Evolutionary conservation across 805 yeast species (phyloP), one percentile per base, ranked within the genome.

Genomic region (Starmerella powellii): DNA sequence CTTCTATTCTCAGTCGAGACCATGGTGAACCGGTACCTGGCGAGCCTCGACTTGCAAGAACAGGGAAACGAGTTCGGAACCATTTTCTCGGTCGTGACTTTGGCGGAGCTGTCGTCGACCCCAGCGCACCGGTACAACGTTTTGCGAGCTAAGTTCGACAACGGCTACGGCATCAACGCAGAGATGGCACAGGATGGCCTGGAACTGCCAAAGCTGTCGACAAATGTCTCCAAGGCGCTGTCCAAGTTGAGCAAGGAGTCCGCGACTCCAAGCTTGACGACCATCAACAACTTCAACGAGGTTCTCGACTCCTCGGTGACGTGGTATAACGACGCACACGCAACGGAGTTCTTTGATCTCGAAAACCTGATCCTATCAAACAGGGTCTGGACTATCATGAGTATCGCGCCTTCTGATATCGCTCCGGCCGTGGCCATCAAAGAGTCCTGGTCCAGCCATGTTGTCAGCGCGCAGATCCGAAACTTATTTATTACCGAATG

Each of bases 151-250:
- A 59, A 62, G 3, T 65, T 64, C 42, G 66, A 64, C 40, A 57
- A 59, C 45, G 27, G 56, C 6, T 47, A 38, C 3, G 68, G 64
- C 6, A 53, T 64, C 45, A 63, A 64, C 37, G 53, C 54, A 27
- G 69, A 64, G 46, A 55, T 64, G 55, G 44, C 41, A 8, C 55
- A 58, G 13, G 65, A 65, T 38, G 69, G 69, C 1, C 44, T 65
- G 15, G 33, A 48, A 2, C 52, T 59, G 10, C 56, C 60, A 16
- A 51, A 48, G 19, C 45, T 61, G 0, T 63, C 65, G 0, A 17
- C 35, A 3, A 42, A 41, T 21, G 51, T 55, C 8, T n/a, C 24
- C 18, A 47, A 48, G 24, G 34, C 49, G 8, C 38, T 58, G 6
- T 28, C 36, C 8, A 39, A 39, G 24, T 47, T 52, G 8, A 31